Evolutionary conservation across 106 monocot species (phyloP).

Genomic region (Dendrobium catenatum): DNA sequence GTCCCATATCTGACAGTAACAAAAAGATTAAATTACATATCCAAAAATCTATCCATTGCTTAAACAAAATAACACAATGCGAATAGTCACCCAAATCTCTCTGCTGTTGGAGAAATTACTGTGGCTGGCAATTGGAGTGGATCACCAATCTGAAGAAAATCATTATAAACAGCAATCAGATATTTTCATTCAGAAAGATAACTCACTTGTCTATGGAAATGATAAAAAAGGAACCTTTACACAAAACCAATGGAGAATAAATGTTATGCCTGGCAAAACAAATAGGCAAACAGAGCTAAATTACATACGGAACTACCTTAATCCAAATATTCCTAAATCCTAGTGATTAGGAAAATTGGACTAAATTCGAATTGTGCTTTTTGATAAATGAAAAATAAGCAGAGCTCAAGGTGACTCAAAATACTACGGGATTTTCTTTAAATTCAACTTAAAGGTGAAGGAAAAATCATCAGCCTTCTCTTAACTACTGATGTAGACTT

Average conservation of each 20-base stretch:
- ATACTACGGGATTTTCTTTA: background rate
- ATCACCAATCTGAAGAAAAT: conserved; percentile 74
- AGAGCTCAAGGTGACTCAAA: background rate
- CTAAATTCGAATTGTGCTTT: background rate
- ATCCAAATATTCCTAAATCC: background rate
- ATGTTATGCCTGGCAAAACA: conserved; percentile 1
- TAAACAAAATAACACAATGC: background rate
- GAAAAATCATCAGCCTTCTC: background rate
- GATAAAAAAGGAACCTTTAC: background rate
- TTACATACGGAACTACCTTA: background rate
- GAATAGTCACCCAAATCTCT: conserved; percentile 58
- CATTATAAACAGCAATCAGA: background rate
- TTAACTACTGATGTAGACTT: background rate
- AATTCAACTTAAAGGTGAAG: too few relatives aligned
- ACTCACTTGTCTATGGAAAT: background rate
- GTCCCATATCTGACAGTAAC: conserved; percentile 52
- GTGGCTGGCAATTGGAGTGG: conserved; percentile 97
- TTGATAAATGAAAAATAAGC: background rate
- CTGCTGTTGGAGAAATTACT: conserved; percentile 85
- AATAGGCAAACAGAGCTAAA: background rate
- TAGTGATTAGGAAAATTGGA: background rate
- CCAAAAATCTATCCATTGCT: background rate
- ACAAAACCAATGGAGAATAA: too few relatives aligned
- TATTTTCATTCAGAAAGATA: background rate
- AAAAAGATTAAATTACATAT: conserved; percentile 6